Percentiles rank a stretch among this genome's conserved stretches.
Evolutionary conservation across 2,329 filamentous ascomycete genomes (phyloP).

Genomic region (Scytalidium lignicola): DNA sequence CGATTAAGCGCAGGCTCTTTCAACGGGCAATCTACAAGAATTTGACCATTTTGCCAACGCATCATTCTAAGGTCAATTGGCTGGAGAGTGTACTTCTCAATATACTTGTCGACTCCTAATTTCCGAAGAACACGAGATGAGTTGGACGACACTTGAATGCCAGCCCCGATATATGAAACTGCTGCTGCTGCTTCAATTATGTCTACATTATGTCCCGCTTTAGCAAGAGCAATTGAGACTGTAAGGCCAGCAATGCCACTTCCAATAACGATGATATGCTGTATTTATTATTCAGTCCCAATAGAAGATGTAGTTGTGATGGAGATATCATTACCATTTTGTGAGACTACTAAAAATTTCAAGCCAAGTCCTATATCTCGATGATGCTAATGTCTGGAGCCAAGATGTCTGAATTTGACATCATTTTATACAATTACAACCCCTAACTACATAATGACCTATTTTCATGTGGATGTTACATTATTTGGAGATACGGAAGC

Average conservation of each 20-base stretch:
- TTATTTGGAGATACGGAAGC: too few species aligned
- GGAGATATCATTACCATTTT: too few species aligned
- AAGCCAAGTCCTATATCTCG: too few species aligned
- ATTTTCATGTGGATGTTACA: too few species aligned
- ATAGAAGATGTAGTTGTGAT: too few species aligned
- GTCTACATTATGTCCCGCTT: conserved; percentile 19
- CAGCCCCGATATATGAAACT: conserved; percentile 14
- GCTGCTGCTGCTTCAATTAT: conserved; percentile 11
- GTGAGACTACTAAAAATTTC: too few species aligned
- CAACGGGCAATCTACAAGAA: conserved; percentile 12
- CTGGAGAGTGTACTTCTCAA: conserved; percentile 11
- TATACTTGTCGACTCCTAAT: conserved; percentile 12
- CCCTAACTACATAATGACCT: too few species aligned
- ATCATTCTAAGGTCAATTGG: conserved; percentile 14
- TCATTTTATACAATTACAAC: too few species aligned
- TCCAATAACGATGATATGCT: conserved; percentile 16
- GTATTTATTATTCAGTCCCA: too few species aligned
- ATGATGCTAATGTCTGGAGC: too few species aligned
- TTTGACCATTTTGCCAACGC: conserved; percentile 12
- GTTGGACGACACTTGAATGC: conserved; percentile 15
- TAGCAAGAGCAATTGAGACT: conserved; percentile 10
- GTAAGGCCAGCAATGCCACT: conserved; percentile 15
- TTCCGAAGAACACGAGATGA: conserved; percentile 10
- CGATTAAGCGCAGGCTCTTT: conserved; percentile 9
- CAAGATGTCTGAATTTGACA: too few species aligned